phyloP scores from a whole-genome alignment of 768 basidiomycete species.

The Lanmaoa rubissima region DNA sequence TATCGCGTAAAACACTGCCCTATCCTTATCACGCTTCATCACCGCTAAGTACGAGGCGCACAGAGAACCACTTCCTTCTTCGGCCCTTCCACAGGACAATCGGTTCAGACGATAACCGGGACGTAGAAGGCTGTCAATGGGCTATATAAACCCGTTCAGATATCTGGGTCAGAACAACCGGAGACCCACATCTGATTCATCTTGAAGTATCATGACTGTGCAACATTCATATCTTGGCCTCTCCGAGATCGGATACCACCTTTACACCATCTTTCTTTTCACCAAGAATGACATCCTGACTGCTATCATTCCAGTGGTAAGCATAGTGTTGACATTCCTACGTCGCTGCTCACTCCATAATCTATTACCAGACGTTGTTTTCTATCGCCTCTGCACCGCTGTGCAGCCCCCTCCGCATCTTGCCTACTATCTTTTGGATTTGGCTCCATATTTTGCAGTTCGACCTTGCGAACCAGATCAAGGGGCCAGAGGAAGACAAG shows the following conservation, averaged over 20 bases:
- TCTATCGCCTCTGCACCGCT: slow-evolving; percentile 35
- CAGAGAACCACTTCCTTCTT: background rate
- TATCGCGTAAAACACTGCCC: background rate
- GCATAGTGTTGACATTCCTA: slow-evolving; percentile 2
- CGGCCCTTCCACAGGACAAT: background rate
- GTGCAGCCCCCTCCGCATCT: slow-evolving; percentile 9
- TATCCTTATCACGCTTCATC: background rate
- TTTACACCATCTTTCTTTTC: slow-evolving; percentile 40
- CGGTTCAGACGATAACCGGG: slow-evolving; percentile 6
- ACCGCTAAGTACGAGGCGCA: background rate
- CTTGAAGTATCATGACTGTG: slow-evolving; percentile 16
- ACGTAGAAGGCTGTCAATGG: background rate
- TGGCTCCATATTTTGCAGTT: slow-evolving; percentile 47
- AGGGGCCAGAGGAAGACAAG: slow-evolving; percentile 41
- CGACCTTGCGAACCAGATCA: slow-evolving; percentile 44
- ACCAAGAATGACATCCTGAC: slow-evolving; percentile 48
- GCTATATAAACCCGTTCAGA: slow-evolving; percentile 6
- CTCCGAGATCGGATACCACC: slow-evolving; percentile 19
- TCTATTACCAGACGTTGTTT: slow-evolving; percentile 30
- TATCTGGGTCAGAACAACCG: background rate
- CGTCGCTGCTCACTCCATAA: background rate
- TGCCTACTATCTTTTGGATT: slow-evolving; percentile 40
- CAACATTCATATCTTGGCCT: slow-evolving; percentile 4
- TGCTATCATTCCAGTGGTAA: slow-evolving; percentile 45
- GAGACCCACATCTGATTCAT: background rate